Evolutionary conservation across 306 rosid species (phyloP).

Genomic region (Medicago arabica): DNA sequence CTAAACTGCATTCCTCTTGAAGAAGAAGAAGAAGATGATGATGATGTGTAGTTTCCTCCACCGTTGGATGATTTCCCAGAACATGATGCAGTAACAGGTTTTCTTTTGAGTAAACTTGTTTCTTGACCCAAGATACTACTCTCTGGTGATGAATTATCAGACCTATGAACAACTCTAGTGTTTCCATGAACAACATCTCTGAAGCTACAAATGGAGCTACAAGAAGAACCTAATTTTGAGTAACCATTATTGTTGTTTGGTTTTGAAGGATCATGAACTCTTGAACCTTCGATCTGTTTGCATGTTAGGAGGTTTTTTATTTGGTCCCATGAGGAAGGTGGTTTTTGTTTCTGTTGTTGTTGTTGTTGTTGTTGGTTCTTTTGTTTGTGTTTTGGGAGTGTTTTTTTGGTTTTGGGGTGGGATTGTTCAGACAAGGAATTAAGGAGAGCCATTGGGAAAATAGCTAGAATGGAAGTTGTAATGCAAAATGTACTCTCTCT

Average conservation of each 20-base stretch:
- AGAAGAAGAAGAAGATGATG: conserved; percentile 60
- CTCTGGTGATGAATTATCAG: conserved; percentile 94
- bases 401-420: conserved; percentile 48
- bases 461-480: background rate
- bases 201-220: conserved; percentile 93
- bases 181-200: conserved; percentile 85
- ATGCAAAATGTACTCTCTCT: conserved; percentile 34
- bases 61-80: conserved; percentile 63
- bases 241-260: conserved; percentile 41
- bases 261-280: conserved; percentile 78
- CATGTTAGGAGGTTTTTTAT: conserved; percentile 84
- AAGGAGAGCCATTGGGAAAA: conserved; percentile 64
- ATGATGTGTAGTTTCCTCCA: conserved; percentile 52
- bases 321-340: conserved; percentile 86
- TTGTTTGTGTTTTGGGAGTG: conserved; percentile 42
- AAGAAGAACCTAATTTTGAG: conserved; percentile 84
- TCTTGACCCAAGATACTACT: conserved; percentile 85
- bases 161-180: conserved; percentile 79
- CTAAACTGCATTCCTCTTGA: conserved; percentile 91
- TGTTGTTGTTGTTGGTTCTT: conserved; percentile 35
- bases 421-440: conserved; percentile 55
- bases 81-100: conserved; percentile 36
- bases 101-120: conserved; percentile 62
- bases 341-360: conserved; percentile 40
- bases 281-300: conserved; percentile 81